Conservation (phyloP, 2,329 filamentous ascomycete genomes). For the Talaromyces sp. region DNA sequence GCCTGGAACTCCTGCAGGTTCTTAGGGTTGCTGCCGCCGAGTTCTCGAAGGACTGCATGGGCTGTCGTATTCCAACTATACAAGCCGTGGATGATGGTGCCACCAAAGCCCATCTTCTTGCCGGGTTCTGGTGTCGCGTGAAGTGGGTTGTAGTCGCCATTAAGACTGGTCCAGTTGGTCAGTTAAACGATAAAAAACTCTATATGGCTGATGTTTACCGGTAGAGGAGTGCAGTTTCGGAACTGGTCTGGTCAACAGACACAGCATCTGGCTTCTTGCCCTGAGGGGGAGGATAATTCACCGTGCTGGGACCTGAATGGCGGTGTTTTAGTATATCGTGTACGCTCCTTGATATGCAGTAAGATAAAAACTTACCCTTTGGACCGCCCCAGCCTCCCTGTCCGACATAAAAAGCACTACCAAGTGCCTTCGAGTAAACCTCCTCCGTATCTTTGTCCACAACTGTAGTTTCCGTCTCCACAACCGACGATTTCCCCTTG, state of each 20-base stretch:
- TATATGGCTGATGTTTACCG: slow-evolving; percentile 35
- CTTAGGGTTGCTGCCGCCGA: slow-evolving; percentile 71
- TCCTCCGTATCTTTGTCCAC: slow-evolving; percentile 66
- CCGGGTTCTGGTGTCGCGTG: slow-evolving; percentile 83
- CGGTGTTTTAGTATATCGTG: background rate
- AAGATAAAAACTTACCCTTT: slow-evolving; percentile 54
- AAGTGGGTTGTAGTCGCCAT: slow-evolving; percentile 91
- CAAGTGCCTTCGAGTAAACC: slow-evolving; percentile 64
- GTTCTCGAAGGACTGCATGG: slow-evolving; percentile 65
- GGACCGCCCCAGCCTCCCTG: slow-evolving; percentile 85
- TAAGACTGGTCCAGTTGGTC: slow-evolving; percentile 53
- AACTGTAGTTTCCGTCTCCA: slow-evolving; percentile 72
- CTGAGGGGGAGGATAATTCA: slow-evolving; percentile 72
- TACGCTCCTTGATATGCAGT: background rate
- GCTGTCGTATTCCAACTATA: slow-evolving; percentile 79
- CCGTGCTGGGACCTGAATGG: slow-evolving; percentile 56
- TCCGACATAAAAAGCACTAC: slow-evolving; percentile 72
- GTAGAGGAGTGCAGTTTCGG: slow-evolving; percentile 71
- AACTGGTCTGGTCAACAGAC: slow-evolving; percentile 64
- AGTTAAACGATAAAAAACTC: background rate
- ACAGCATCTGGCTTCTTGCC: slow-evolving; percentile 65
- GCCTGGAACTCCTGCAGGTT: slow-evolving; percentile 88
- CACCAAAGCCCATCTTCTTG: slow-evolving; percentile 84
- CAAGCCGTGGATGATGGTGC: slow-evolving; percentile 81
- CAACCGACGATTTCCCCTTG: slow-evolving; percentile 77